Evolutionary conservation across 176 grass and related monocot genomes (phyloP).

Genomic region (Carex scoparia): DNA sequence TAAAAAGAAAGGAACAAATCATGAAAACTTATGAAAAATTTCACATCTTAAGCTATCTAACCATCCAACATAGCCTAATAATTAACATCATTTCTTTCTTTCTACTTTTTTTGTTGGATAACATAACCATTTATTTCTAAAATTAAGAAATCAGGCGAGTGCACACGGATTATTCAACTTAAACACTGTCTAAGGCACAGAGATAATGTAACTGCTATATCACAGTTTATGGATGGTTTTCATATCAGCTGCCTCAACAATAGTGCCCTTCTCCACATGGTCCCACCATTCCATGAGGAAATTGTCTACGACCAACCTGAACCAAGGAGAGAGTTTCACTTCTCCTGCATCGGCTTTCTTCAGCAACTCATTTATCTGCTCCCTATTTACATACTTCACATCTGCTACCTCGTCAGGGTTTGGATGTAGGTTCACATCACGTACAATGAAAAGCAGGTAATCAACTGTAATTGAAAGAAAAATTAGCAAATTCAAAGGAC

Average conservation of each 20-base stretch:
- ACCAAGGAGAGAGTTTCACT: slow-evolving; percentile 90
- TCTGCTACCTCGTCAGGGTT: slow-evolving; percentile 73
- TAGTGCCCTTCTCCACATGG: slow-evolving; percentile 65
- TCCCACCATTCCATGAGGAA: slow-evolving; percentile 93
- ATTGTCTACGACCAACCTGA: slow-evolving; percentile 84
- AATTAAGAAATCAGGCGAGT: background rate
- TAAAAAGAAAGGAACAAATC: background rate
- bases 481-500: background rate
- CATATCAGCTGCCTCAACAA: slow-evolving; percentile 51
- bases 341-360: slow-evolving; percentile 69
- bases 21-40: background rate
- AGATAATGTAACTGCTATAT: background rate
- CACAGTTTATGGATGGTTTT: slow-evolving; percentile 77
- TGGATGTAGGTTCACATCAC: slow-evolving; percentile 54
- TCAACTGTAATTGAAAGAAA: slow-evolving; percentile 58
- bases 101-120: background rate
- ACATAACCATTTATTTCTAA: background rate
- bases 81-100: background rate
- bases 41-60: background rate
- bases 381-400: slow-evolving; percentile 60
- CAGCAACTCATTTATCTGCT: slow-evolving; percentile 61
- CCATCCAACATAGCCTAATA: background rate
- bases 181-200: background rate
- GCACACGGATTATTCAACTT: background rate
- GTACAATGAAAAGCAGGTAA: slow-evolving; percentile 81